Percentiles rank a stretch among this genome's conserved stretches.
Conservation (phyloP, 805 yeast genomes). For the Teunomyces kruisii region DNA sequence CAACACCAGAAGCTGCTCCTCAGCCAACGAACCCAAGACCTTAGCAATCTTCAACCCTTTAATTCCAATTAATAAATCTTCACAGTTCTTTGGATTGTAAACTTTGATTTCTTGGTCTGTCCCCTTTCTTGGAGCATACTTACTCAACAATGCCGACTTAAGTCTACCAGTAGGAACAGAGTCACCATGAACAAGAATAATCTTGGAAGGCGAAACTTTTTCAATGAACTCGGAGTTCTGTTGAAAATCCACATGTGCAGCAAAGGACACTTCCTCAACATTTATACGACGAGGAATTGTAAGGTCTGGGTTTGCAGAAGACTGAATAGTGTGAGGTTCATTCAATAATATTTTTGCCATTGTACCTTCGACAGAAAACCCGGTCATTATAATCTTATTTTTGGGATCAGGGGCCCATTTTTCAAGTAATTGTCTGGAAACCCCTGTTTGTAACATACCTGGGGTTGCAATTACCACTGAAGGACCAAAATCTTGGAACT, state of each 20-base stretch:
- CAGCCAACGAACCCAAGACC: constrained; percentile 55
- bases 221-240: constrained; percentile 92
- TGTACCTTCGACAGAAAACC: constrained; percentile 98
- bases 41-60: constrained; percentile 84
- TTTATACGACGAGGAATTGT: constrained; percentile 83
- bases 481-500: constrained; percentile 90
- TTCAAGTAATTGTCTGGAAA: constrained; percentile 86
- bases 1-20: constrained; percentile 33
- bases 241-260: constrained; percentile 98
- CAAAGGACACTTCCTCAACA: constrained; percentile 94
- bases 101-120: constrained; percentile 90
- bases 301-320: constrained; percentile 75
- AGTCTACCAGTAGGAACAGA: constrained; percentile 98
- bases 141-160: constrained; percentile 87
- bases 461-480: constrained; percentile 97
- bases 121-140: constrained; percentile 75
- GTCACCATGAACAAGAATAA: constrained; percentile 95
- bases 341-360: constrained; percentile 88
- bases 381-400: constrained; percentile 84
- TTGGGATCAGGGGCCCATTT: constrained; percentile 97
- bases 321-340: constrained; percentile 89
- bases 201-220: constrained; percentile 76
- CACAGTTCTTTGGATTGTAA: constrained; percentile 90
- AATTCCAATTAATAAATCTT: constrained; percentile 70
- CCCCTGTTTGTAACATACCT: constrained; percentile 97